Conservation (phyloP, 805 yeast genomes). For the Dipodascus albidus region DNA sequence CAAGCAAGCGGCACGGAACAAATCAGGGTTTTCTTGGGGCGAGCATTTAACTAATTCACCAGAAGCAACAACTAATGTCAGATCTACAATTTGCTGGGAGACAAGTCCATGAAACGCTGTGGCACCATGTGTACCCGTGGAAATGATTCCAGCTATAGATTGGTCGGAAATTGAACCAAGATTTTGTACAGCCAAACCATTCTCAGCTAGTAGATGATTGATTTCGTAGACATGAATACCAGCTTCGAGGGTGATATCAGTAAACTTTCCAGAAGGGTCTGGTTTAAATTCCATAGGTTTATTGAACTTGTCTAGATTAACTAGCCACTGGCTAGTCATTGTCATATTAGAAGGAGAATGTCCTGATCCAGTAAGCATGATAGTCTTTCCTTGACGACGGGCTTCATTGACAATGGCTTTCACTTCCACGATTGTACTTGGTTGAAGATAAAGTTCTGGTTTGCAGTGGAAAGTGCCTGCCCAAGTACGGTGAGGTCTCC, state of each 20-base stretch:
- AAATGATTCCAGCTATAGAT: conserved; percentile 87
- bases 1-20: conserved; percentile 72
- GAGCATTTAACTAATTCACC: conserved; percentile 67
- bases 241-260: conserved; percentile 91
- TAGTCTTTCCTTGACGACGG: conserved; percentile 41
- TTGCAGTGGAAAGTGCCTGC: conserved; percentile 75
- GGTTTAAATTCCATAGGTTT: conserved; percentile 30
- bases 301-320: conserved; percentile 70
- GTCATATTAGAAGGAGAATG: conserved; percentile 92
- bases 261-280: conserved; percentile 30
- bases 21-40: conserved; percentile 44
- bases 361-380: conserved; percentile 84
- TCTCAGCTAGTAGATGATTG: conserved; percentile 49
- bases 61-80: conserved; percentile 61
- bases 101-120: conserved; percentile 87
- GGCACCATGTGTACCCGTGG: conserved; percentile 96
- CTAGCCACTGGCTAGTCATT: conserved; percentile 78
- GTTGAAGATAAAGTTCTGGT: conserved; percentile 76
- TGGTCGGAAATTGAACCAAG: conserved; percentile 92
- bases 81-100: conserved; percentile 72
- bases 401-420: conserved; percentile 58
- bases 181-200: conserved; percentile 75
- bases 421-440: conserved; percentile 57
- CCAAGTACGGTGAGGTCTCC: conserved; percentile 59
- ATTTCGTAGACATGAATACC: conserved; percentile 73